A percentile compares a stretch with the other conserved stretches of the same genome.
Evolutionary conservation across 305 asterid species (phyloP).

Genomic region (Stenogyne calaminthoides): DNA sequence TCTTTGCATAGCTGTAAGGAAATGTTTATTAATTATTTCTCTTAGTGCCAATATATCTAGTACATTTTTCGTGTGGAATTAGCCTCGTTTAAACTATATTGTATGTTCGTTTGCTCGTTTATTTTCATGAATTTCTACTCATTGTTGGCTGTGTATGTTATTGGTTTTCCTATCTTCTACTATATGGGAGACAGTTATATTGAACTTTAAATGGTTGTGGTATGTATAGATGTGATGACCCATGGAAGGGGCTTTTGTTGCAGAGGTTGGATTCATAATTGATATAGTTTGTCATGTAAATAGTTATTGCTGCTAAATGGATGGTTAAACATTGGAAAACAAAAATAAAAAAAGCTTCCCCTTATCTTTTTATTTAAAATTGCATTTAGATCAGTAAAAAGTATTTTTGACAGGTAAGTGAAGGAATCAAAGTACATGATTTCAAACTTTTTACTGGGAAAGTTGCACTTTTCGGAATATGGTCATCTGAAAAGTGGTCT

Average conservation of each 20-base stretch:
- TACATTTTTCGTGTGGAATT: conserved; percentile 38
- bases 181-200: conserved; percentile 23
- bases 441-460: no score
- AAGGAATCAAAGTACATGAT: no score
- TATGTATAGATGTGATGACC: neutral
- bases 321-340: no score
- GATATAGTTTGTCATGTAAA: no score
- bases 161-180: conserved; percentile 1
- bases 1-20: conserved; percentile 44
- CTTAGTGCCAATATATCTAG: conserved; percentile 34
- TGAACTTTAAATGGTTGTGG: neutral
- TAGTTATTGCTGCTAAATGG: no score
- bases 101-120: conserved; percentile 29
- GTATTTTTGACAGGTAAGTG: no score
- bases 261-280: neutral
- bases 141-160: conserved; percentile 28
- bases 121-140: conserved; percentile 25
- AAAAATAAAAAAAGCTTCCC: no score
- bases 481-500: no score
- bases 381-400: no score
- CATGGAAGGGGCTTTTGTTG: neutral
- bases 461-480: no score
- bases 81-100: conserved; percentile 32
- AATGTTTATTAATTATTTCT: conserved; percentile 31
- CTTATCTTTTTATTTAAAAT: no score